Base-by-base conservation (phyloP, 371 early-diverging fungal genomes). In the Fennellomyces sp. region DNA sequence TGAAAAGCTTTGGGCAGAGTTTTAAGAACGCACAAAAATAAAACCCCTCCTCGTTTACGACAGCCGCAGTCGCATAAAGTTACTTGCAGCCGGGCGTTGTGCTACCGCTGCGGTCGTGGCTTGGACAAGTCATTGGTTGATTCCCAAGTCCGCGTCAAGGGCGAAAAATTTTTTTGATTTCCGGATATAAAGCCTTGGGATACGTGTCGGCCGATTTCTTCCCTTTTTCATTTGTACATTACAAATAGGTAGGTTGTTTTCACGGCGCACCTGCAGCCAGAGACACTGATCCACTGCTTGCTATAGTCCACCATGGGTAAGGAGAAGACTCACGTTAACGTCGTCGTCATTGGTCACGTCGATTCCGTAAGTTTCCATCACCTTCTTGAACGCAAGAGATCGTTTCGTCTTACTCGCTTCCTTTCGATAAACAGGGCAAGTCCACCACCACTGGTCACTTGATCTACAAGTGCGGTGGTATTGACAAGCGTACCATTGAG, bases 311-410 rank as follows among this genome's bases (percentile, higher is more conserved):
- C 21, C 64, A 94, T 95, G 95, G 95, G 95, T 75, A 94, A 96
- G 82, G 95, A 94, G 76, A 95, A 96, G 89, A 78, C 74, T 78
- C 94, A 94, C 89, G 88, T 95, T 81, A 94, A 93, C 90, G 91
- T 98, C 85, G 96, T 98, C 84, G 97, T 99, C 85, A 97, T 98
- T 78, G 99, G 99, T 68, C 99, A 99, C 93, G 99, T 99, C 89
- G 99, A 97, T 87, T 95, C 96, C 73, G 95, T 95, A 82, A 96
- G 95, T 88, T 91, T 38, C 13, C 5, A 8, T 23, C 23, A 8
- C n/a, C 23, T 45, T 45, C n/a, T 17, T 8, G 17, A 23, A 2
- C 23, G 45, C 5, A 21, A 33, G 35, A n/a, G n/a, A n/a, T n/a
- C n/a, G n/a, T n/a, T n/a, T n/a, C n/a, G n/a, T 33, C 35, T 33